Conservation (phyloP, 805 yeast species). For the Metschnikowia koreensis region DNA sequence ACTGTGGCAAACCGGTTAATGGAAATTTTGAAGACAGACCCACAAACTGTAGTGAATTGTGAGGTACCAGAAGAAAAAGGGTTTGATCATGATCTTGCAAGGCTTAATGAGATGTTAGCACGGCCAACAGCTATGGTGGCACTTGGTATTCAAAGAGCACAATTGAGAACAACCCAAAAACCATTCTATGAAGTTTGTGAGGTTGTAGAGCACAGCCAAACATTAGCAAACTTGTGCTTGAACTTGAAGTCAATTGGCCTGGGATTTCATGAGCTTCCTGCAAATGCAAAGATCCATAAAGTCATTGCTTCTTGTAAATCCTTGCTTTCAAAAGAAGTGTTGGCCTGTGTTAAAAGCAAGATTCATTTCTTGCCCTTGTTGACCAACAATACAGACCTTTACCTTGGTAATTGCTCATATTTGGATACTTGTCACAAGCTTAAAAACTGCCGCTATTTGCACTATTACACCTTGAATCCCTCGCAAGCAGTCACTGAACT, state of each 20-base stretch:
- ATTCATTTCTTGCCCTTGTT: conserved; percentile 28
- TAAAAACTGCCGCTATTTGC: conserved; percentile 75
- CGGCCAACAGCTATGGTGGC: conserved; percentile 39
- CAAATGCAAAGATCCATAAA: conserved; percentile 15
- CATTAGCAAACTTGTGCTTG: conserved; percentile 20
- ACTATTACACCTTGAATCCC: conserved; percentile 60
- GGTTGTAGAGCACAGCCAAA: conserved; percentile 31
- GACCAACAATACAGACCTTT: conserved; percentile 57
- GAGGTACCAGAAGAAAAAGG: conserved; percentile 8
- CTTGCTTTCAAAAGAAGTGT: conserved; percentile 13
- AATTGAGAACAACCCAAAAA: conserved; percentile 33
- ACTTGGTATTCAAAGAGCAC: conserved; percentile 41
- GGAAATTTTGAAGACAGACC: conserved; percentile 4
- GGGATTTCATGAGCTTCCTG: conserved; percentile 16
- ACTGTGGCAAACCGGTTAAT: conserved; percentile 4
- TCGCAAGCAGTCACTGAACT: conserved; percentile 5
- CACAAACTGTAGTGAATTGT: conserved; percentile 5
- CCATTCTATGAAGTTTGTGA: conserved; percentile 55
- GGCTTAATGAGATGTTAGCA: conserved; percentile 22
- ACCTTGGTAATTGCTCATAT: conserved; percentile 88
- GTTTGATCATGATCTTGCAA: conserved; percentile 14
- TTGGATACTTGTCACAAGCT: conserved; percentile 91
- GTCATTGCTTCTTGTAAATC: conserved; percentile 16
- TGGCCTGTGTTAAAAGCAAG: conserved; percentile 19
- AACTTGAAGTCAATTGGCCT: conserved; percentile 16